Percentiles rank a stretch among this genome's conserved stretches.
These are phyloP conservation scores for Cryptococcus maquisensis DNA, from an alignment of 1,284 basidiomycete genomes.

Conservation along the genomic window DNA sequence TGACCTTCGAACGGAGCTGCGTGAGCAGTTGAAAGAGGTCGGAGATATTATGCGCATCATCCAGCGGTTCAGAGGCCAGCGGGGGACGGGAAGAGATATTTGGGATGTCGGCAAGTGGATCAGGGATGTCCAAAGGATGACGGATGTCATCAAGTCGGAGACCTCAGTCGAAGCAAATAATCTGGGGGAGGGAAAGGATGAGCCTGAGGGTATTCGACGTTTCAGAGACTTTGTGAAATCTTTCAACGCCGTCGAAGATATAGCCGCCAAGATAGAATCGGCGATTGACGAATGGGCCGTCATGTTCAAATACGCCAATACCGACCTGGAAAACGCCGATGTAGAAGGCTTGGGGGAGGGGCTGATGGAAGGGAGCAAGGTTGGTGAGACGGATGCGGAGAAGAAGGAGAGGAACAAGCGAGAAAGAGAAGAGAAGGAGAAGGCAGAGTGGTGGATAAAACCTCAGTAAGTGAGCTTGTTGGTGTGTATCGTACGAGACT, in stretches of 20 bases:
- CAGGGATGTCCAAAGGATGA: conserved; percentile 24
- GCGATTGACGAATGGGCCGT: conserved; percentile 54
- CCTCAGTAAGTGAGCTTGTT: conserved; percentile 57
- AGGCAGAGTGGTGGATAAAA: conserved; percentile 60
- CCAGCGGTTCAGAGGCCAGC: conserved; percentile 69
- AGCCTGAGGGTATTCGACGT: conserved; percentile 15
- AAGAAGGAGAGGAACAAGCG: conserved; percentile 20
- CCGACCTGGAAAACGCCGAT: conserved; percentile 24
- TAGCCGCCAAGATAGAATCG: conserved; percentile 60
- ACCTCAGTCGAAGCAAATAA: conserved; percentile 49
- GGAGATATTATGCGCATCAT: conserved; percentile 74
- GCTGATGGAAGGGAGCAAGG: conserved; percentile 5
- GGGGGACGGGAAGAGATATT: conserved; percentile 60
- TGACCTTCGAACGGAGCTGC: conserved; percentile 66
- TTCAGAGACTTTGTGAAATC: conserved; percentile 55
- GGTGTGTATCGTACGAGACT: neutral
- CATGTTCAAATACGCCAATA: conserved; percentile 15
- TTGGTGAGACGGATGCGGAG: conserved; percentile 9
- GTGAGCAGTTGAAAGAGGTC: conserved; percentile 56
- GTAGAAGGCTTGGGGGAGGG: conserved; percentile 21
- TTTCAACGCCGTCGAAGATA: conserved; percentile 56
- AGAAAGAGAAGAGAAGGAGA: conserved; percentile 29
- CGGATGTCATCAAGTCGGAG: conserved; percentile 43
- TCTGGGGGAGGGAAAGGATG: neutral
- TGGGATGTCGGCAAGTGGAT: conserved; percentile 42